phyloP scores from a whole-genome alignment of 805 yeast species.

The Ogataea wickerhamii region DNA sequence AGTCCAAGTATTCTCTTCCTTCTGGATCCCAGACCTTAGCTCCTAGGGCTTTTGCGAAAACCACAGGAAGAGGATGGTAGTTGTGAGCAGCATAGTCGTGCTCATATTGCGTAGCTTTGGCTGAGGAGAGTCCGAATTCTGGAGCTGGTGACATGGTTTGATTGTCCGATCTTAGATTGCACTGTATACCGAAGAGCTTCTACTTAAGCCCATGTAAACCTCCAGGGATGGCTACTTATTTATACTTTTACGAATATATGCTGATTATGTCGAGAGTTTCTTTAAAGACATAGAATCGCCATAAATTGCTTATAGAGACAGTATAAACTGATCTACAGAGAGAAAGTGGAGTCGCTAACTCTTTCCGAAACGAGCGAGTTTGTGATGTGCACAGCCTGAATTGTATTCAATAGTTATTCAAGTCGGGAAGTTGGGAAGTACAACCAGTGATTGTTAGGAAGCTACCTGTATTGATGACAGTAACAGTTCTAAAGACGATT shows the following conservation, averaged over 20 bases:
- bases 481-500: too few relatives aligned
- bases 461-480: too few relatives aligned
- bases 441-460: too few relatives aligned
- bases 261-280: too few relatives aligned
- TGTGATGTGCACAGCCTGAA: conserved; percentile 2
- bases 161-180: too few relatives aligned
- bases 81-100: conserved; percentile 88
- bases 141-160: conserved; percentile 19
- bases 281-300: conserved; percentile 7
- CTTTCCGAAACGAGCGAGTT: too few relatives aligned
- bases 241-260: too few relatives aligned
- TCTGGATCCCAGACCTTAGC: conserved; percentile 99
- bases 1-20: conserved; percentile 90
- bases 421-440: too few relatives aligned
- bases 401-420: too few relatives aligned
- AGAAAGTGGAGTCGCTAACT: not conserved
- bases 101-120: conserved; percentile 65
- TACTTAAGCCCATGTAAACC: too few relatives aligned
- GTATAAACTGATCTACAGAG: not conserved
- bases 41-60: conserved; percentile 79
- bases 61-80: conserved; percentile 96
- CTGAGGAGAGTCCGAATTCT: conserved; percentile 54
- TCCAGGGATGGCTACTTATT: too few relatives aligned
- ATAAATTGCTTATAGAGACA: conserved; percentile 15
- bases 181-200: too few relatives aligned